Evolutionary conservation across 164 flowering plant genomes (phyloP).

Genomic region (Saururus chinensis): DNA sequence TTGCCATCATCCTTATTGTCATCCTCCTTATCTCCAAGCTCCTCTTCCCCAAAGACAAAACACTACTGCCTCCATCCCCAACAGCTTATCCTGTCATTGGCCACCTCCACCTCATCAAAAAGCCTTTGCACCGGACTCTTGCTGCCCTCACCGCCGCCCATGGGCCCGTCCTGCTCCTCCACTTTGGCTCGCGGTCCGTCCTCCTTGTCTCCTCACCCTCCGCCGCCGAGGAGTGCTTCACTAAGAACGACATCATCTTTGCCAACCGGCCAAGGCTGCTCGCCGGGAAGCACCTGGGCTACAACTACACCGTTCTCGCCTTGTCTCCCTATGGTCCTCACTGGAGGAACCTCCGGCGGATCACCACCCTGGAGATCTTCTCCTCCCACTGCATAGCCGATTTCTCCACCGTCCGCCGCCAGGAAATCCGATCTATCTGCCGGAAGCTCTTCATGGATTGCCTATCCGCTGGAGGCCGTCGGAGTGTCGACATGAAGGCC

Average conservation of each 20-base stretch:
- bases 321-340: constrained; percentile 12
- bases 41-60: background rate
- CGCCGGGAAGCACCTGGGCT: constrained; percentile 10
- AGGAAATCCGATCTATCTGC: constrained; percentile 6
- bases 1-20: background rate
- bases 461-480: background rate
- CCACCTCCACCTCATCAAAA: constrained; percentile 12
- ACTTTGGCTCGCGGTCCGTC: constrained; percentile 7
- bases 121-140: constrained; percentile 10
- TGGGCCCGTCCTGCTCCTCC: constrained; percentile 10
- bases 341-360: constrained; percentile 15
- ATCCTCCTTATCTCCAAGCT: background rate
- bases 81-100: constrained; percentile 11
- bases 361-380: constrained; percentile 10
- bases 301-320: constrained; percentile 6
- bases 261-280: constrained; percentile 25
- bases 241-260: constrained; percentile 20
- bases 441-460: background rate
- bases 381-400: constrained; percentile 7
- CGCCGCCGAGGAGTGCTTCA: constrained; percentile 19
- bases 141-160: constrained; percentile 5
- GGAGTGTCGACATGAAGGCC: constrained; percentile 5
- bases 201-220: constrained; percentile 14
- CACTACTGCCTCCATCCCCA: constrained; percentile 8
- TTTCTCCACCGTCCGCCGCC: constrained; percentile 1